phyloP scores from a whole-genome alignment of 1,139 yeast species.

The Hansenula lynferdii region DNA sequence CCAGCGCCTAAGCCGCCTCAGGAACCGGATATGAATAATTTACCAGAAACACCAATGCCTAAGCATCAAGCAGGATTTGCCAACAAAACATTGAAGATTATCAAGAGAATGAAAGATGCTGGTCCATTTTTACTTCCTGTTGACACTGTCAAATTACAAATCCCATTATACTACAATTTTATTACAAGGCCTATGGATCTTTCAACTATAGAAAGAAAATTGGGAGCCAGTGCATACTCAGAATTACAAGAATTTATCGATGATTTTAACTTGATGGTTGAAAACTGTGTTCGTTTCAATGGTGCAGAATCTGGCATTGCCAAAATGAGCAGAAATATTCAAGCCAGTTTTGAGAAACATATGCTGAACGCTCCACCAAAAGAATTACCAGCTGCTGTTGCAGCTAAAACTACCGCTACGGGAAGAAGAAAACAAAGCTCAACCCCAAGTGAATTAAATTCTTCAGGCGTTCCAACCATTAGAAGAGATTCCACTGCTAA shows the following conservation, averaged over 20 bases:
- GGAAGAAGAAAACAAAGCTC: conserved; percentile 22
- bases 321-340: conserved; percentile 85
- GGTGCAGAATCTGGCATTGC: conserved; percentile 83
- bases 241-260: conserved; percentile 62
- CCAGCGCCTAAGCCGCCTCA: conserved; percentile 73
- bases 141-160: conserved; percentile 79
- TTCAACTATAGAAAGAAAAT: conserved; percentile 81
- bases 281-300: conserved; percentile 77
- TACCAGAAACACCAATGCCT: conserved; percentile 72
- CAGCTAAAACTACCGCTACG: conserved; percentile 21
- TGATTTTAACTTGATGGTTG: conserved; percentile 84
- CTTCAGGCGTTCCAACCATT: conserved; percentile 47
- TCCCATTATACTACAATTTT: conserved; percentile 85
- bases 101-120: conserved; percentile 89
- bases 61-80: conserved; percentile 71
- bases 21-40: conserved; percentile 68
- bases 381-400: conserved; percentile 42
- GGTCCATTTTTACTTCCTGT: conserved; percentile 88
- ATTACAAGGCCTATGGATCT: conserved; percentile 92
- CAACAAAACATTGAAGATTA: conserved; percentile 64
- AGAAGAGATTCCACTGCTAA: conserved; percentile 61
- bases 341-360: conserved; percentile 91
- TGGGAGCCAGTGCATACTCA: conserved; percentile 64
- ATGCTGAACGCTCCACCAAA: conserved; percentile 87
- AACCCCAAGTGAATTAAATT: conserved; percentile 29